Evolutionary conservation across 495 filamentous ascomycete species (phyloP).

Genomic region (Penicillium antarcticum): DNA sequence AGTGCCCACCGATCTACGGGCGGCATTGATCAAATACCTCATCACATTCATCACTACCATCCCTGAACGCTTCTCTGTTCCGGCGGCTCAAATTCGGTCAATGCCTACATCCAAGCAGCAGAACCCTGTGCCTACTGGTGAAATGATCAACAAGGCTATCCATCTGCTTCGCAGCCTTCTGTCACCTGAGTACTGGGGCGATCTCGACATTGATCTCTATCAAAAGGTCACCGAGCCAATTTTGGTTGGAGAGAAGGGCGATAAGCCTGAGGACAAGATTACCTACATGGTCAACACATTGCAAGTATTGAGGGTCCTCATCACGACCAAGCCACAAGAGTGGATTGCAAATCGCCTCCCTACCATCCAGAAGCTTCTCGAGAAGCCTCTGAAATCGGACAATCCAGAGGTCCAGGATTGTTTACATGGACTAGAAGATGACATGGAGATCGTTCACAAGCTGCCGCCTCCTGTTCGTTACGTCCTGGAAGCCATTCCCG

Average conservation of each 20-base stretch:
- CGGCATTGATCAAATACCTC: conserved; percentile 84
- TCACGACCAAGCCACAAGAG: conserved; percentile 80
- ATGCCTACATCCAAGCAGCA: conserved; percentile 40
- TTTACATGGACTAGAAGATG: conserved; percentile 66
- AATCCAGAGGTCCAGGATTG: conserved; percentile 89
- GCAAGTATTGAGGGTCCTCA: conserved; percentile 81
- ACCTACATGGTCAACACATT: conserved; percentile 89
- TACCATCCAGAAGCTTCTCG: conserved; percentile 79
- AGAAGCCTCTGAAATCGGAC: conserved; percentile 84
- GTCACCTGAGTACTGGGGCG: conserved; percentile 85
- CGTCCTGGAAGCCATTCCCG: conserved; percentile 86
- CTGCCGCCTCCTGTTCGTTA: conserved; percentile 66
- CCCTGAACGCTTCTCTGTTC: conserved; percentile 75
- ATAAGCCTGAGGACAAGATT: conserved; percentile 61
- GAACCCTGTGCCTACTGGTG: conserved; percentile 54
- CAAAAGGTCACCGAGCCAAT: conserved; percentile 84
- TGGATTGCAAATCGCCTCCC: conserved; percentile 79
- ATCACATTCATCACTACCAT: conserved; percentile 89
- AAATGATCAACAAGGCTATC: conserved; percentile 82
- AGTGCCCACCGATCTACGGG: conserved; percentile 61
- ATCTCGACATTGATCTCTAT: conserved; percentile 87
- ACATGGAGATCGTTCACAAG: conserved; percentile 56
- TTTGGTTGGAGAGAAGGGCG: conserved; percentile 65
- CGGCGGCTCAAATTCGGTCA: conserved; percentile 63
- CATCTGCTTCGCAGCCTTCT: conserved; percentile 81